phyloP scores from a whole-genome alignment of 805 yeast genomes.

The Candida golubevii region DNA sequence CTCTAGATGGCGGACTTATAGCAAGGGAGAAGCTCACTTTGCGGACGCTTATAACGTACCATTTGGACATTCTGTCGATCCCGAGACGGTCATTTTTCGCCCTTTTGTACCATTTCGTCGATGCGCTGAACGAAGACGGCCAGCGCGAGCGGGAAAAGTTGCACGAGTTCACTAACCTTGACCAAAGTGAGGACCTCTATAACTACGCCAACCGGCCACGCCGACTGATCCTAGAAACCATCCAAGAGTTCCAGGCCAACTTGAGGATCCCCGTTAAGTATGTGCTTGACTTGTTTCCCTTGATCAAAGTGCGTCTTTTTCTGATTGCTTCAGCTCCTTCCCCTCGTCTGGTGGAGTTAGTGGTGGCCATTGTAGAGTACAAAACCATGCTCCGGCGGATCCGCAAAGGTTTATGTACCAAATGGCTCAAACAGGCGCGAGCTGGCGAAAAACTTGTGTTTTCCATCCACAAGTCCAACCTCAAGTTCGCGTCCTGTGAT shows the following conservation, averaged over 20 bases:
- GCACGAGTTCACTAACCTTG: constrained; percentile 64
- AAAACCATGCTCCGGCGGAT: constrained; percentile 71
- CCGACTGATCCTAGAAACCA: constrained; percentile 77
- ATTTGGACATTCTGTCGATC: constrained; percentile 75
- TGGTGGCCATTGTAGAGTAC: constrained; percentile 83
- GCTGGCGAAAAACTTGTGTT: constrained; percentile 50
- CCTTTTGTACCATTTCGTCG: constrained; percentile 62
- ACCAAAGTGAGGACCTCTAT: constrained; percentile 76
- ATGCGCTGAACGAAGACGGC: constrained; percentile 47
- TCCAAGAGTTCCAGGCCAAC: constrained; percentile 72
- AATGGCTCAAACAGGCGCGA: constrained; percentile 56
- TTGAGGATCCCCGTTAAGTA: constrained; percentile 72
- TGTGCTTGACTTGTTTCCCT: constrained; percentile 73
- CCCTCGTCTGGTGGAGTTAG: constrained; percentile 49
- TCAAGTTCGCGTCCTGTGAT: constrained; percentile 26
- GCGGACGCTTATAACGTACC: constrained; percentile 67
- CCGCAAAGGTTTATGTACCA: constrained; percentile 79
- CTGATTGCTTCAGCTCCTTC: constrained; percentile 71
- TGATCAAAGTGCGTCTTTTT: constrained; percentile 74
- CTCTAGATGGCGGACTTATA: constrained; percentile 59
- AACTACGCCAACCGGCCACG: constrained; percentile 93
- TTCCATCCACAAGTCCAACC: constrained; percentile 44
- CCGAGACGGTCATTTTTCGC: constrained; percentile 84
- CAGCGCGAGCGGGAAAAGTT: constrained; percentile 73
- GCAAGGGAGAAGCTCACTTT: constrained; percentile 51